Base-by-base conservation (phyloP, 306 rosid genomes). In the Chamaecrista fasciculata region DNA sequence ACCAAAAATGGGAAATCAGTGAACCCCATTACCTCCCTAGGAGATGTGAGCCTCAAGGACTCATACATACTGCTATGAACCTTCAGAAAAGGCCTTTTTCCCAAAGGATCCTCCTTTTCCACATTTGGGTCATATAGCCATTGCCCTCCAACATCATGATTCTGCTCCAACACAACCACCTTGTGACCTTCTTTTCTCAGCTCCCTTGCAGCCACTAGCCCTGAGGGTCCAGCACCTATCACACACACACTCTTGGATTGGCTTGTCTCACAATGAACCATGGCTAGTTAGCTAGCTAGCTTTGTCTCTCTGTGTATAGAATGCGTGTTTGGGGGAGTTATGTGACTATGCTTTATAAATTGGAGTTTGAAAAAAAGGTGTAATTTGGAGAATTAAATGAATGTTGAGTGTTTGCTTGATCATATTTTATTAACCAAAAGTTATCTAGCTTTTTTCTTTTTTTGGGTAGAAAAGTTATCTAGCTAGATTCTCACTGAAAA, bases 91-190 rank as follows among this genome's bases (percentile, higher is more conserved):
- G 50, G 44, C 31, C 83, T 72, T 66, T 68, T 86, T 66, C 98
- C 97, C 9, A 90, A 61, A 51, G 89, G 93, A 43, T 88, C 86
- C 49, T 88, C 92, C 0, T 64, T 85, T 66, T 88, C 81, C 11
- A 90, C 87, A 43, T 80, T 63, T 21, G 96, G 80, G 1, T 90
- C 79, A 69, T 94, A 94, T 33, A 94, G 83, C 98, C 97, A 94
- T 74, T 94, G 98, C 0, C 98, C 98, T 42, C 98, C 98, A 3
- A 94, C 81, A 53, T 90, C 98, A 72, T 90, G 85, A 74, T 86
- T 83, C 73, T 88, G 97, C 70, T 94, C 97, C 7, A 90, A 26
- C 14, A 94, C 88, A 57, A 81, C 80, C 66, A 44, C 95, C 40
- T 36, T 65, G 37, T 88, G 98, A 12, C 96, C 95, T 82, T 94